A percentile compares a stretch with the other conserved stretches of the same genome.
Evolutionary conservation across 352 stramenopile species (phyloP).

Genomic region (Pythium pyrilobum): DNA sequence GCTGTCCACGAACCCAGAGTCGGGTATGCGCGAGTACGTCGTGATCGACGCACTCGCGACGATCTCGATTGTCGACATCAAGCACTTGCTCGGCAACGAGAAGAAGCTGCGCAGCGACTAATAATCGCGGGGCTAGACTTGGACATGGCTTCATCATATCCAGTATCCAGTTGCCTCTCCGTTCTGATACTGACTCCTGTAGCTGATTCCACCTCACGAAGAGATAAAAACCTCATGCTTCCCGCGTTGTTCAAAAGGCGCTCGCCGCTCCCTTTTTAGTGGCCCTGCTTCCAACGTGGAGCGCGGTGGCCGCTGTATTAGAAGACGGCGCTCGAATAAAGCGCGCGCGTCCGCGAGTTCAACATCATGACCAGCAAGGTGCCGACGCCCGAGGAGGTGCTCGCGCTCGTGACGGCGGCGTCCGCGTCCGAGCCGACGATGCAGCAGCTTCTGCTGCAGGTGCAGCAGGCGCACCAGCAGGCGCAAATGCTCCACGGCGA

Average conservation of each 20-base stretch:
- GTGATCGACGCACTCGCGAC: conserved; percentile 35
- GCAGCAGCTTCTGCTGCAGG: conserved; percentile 55
- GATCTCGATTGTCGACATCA: conserved; percentile 49
- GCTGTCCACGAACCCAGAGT: conserved; percentile 19
- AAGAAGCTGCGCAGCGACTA: not conserved
- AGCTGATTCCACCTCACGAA: not conserved
- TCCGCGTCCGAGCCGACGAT: conserved; percentile 33
- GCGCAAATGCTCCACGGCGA: conserved; percentile 1
- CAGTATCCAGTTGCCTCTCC: no score
- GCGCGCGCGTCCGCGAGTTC: conserved; percentile 3
- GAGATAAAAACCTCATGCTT: not conserved
- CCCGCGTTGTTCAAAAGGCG: conserved; percentile 5
- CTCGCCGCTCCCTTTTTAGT: conserved; percentile 10
- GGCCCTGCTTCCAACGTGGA: not conserved
- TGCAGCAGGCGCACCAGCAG: conserved; percentile 37
- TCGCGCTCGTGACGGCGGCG: conserved; percentile 43
- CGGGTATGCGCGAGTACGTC: conserved; percentile 25
- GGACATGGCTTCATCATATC: no score
- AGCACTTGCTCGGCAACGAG: conserved; percentile 31
- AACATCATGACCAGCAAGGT: conserved; percentile 37
- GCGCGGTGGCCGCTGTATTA: conserved; percentile 14
- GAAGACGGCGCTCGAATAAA: conserved; percentile 37
- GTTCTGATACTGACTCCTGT: no score
- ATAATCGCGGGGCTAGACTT: no score
- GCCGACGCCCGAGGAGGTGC: conserved; percentile 45